Base-by-base conservation (phyloP, 768 basidiomycete species). In the Clitopilus hobsonii region DNA sequence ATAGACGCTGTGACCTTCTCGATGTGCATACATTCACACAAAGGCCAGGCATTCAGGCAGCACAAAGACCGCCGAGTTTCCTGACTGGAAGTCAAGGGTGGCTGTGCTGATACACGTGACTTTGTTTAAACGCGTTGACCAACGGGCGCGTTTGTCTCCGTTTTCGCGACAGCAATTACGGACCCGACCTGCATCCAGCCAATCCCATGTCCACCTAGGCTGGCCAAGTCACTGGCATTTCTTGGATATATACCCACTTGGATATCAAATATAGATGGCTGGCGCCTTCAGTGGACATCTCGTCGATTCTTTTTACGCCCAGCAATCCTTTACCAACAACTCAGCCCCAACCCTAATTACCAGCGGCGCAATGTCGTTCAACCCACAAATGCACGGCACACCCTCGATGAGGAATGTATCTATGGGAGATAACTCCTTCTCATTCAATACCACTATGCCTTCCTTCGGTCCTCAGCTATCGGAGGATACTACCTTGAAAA, bases 401-500 rank as follows among this genome's bases (percentile, higher is more conserved):
- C 69, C 65, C 50, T 49, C 29, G 14, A 23, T 52, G 14, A 56
- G 48, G n/a, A 64, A 56, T 49, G 59, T 60, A 7, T 62, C 60
- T 13, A 63, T 57, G 57, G 56, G 60, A 22, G 68, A 69, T 49
- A 51, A 56, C 36, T 68, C 68, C 3, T 63, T 67, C 36, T 52
- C 70, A 27, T 65, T 69, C 27, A 60, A 61, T 22, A 63, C 65
- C 13, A 62, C 61, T 22, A 65, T 74, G 5, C 71, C 75, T 53
- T 58, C 68, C 49, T 63, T 65, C 54, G 59, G 57, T 13, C 51
- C 60, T 25, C 74, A 78, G 10, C 71, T 87, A 29, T 80, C 83
- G 0, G 80, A 86, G 53, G 86, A 83, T 47, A 84, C 85, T 0
- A 80, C 84, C 1, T 73, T 76, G 53, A 85, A 83, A 62, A 82